phyloP scores from a whole-genome alignment of 1,284 basidiomycete genomes.

The Agaricales sp. region DNA sequence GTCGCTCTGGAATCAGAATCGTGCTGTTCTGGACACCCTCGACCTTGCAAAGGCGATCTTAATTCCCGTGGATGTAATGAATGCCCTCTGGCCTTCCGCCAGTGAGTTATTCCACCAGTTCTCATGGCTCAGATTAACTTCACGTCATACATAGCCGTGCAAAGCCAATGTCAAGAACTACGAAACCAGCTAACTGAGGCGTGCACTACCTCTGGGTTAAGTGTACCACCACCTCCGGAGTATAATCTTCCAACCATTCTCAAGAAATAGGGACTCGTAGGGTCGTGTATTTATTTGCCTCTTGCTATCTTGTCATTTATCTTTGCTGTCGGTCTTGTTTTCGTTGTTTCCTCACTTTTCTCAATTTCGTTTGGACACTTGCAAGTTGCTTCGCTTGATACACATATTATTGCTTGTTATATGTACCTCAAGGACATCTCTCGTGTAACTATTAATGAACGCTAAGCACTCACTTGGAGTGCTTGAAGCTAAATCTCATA shows the following conservation, averaged over 20 bases:
- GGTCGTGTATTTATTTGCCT: no score
- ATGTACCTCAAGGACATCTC: no score
- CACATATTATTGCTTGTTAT: no score
- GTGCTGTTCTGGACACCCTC: slow-evolving; percentile 44
- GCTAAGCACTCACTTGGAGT: no score
- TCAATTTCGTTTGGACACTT: no score
- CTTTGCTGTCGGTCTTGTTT: background rate
- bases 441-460: no score
- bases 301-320: background rate
- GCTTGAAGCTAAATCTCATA: no score
- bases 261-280: background rate
- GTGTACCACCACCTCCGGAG: slow-evolving; percentile 26
- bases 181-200: slow-evolving; percentile 36
- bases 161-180: slow-evolving; percentile 32
- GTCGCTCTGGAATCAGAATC: slow-evolving; percentile 55
- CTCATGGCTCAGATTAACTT: background rate
- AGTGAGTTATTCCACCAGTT: slow-evolving; percentile 28
- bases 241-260: slow-evolving; percentile 24
- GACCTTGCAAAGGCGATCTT: slow-evolving; percentile 58
- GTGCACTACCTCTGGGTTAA: slow-evolving; percentile 29
- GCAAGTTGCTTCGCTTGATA: no score
- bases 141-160: slow-evolving; percentile 24
- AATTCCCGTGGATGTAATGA: slow-evolving; percentile 52
- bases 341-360: background rate
- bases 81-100: slow-evolving; percentile 59